Evolutionary conservation across 2,329 filamentous ascomycete genomes (phyloP).

Genomic region (Pseudogymnoascus destructans): DNA sequence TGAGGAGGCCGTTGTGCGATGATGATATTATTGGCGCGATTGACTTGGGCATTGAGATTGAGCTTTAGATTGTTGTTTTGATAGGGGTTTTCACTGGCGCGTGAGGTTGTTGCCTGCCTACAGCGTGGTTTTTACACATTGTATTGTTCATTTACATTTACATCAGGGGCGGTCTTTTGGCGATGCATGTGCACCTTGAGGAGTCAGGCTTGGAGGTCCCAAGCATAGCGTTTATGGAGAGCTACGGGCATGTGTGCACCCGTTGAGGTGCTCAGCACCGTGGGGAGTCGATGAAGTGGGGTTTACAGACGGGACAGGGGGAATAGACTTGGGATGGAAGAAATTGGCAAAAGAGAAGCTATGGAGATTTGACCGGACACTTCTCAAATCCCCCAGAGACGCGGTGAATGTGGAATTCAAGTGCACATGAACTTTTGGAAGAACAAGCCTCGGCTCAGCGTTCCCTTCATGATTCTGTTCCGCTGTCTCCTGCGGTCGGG

Average conservation of each 20-base stretch:
- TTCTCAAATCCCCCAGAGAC: background rate
- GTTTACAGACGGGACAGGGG: background rate
- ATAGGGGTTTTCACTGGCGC: background rate
- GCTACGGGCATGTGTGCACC: background rate
- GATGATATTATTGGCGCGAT: conserved; percentile 85
- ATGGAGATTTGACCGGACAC: background rate
- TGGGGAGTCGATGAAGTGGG: background rate
- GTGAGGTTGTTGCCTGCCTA: background rate
- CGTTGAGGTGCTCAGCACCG: background rate
- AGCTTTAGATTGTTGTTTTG: conserved; percentile 28
- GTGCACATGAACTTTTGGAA: background rate
- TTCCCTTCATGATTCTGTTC: background rate
- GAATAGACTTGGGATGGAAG: background rate
- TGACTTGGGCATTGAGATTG: conserved; percentile 85
- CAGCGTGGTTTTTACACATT: background rate
- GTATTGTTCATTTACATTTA: conserved; percentile 1
- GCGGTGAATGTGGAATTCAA: background rate
- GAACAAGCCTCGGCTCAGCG: background rate
- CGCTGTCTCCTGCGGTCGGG: background rate
- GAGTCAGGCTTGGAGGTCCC: background rate
- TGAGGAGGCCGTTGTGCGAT: conserved; percentile 70
- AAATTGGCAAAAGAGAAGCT: background rate
- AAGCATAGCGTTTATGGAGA: background rate
- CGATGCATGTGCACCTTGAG: background rate
- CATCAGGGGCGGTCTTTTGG: background rate